phyloP scores from a whole-genome alignment of 768 basidiomycete species.

The Gyrodon lividus region DNA sequence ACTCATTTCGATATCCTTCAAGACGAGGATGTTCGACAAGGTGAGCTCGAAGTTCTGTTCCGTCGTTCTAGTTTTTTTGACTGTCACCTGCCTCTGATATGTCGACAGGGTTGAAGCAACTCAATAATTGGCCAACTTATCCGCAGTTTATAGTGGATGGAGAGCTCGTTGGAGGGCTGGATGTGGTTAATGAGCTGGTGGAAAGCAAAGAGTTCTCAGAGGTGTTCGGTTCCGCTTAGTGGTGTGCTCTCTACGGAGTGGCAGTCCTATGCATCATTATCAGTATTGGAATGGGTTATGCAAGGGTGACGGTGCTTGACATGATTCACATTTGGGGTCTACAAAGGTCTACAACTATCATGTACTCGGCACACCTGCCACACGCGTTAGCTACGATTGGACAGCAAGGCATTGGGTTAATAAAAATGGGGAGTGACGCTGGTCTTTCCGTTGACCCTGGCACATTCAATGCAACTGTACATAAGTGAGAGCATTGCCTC shows the following conservation, averaged over 20 bases:
- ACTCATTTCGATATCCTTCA: slow-evolving; percentile 79
- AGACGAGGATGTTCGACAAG: slow-evolving; percentile 81
- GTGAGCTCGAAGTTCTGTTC: slow-evolving; percentile 35
- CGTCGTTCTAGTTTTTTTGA: neutral
- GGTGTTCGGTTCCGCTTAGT: slow-evolving; percentile 15
- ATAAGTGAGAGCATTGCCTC: neutral
- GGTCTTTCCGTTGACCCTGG: neutral
- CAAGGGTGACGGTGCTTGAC: no score
- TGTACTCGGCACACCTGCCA: slow-evolving; percentile 6
- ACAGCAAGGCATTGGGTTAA: neutral
- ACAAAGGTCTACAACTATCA: neutral
- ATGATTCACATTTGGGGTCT: no score
- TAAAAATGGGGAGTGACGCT: neutral
- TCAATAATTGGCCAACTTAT: slow-evolving; percentile 91
- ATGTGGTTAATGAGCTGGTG: slow-evolving; percentile 88
- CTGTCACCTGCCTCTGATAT: slow-evolving; percentile 1
- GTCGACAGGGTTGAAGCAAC: slow-evolving; percentile 58
- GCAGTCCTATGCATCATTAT: no score
- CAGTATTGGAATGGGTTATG: neutral
- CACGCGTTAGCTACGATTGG: slow-evolving; percentile 8
- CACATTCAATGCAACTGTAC: neutral
- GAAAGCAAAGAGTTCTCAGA: slow-evolving; percentile 75
- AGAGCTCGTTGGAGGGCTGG: slow-evolving; percentile 92
- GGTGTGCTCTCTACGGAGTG: no score
- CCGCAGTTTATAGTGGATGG: slow-evolving; percentile 87